Evolutionary conservation across 2,329 filamentous ascomycete species (phyloP), one percentile per base, ranked within the genome.

Genomic region (Penicillium sp.): DNA sequence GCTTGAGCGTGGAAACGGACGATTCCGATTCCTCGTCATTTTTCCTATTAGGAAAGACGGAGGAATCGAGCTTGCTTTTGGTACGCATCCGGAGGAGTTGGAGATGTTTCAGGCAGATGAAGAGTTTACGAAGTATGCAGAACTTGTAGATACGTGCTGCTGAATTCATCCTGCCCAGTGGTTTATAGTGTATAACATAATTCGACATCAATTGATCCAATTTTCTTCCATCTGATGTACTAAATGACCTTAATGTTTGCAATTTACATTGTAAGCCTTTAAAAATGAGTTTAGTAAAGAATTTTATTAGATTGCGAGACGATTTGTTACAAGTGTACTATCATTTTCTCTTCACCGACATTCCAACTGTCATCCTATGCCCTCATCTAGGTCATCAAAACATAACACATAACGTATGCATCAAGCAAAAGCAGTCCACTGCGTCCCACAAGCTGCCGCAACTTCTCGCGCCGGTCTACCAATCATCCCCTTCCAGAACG

Each of bases 401-500:
- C 11, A 29, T 8, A 50, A 41, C 21, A 41, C 29, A 36, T 25
- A 45, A 34, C 9, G 19, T 27, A 34, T 19, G 13, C 13, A 40
- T 50, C 25, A 52, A 50, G 45, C 41, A 57, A 59, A 45, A 25
- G 44, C 45, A 45, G 45, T 58, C 59, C 61, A 65, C 44, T 41
- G 36, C n/a, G 25, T 41, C n/a, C 61, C 55, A 47, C 55, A 51
- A n/a, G 53, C 55, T 15, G 29, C 33, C 7, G 53, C 39, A 43
- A 65, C 58, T n/a, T 59, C 57, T 19, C 33, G 43, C 2, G 65
- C 62, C 8, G 59, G 29, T 41, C 40, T 64, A 4, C 65, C 65
- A 55, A 68, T 43, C 54, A 65, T 56, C 1, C 38, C 59, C n/a
- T 67, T 64, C 68, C 68, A 70, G 15, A 67, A 61, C 25, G 65